These are phyloP conservation scores for Plantago elongata DNA, from an alignment of 257 asterid species.

Conservation along the genomic window DNA sequence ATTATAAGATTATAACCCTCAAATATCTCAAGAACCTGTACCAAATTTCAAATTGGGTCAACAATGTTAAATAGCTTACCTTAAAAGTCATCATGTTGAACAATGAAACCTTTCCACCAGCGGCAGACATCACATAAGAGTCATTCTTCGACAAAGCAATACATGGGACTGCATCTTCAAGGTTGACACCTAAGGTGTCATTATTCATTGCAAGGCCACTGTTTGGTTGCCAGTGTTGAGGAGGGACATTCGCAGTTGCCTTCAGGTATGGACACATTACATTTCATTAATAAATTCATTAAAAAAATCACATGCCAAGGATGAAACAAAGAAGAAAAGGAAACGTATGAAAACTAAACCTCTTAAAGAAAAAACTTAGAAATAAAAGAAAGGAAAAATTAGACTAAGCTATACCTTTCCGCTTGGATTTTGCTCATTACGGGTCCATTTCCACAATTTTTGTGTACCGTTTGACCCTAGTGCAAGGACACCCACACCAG, in stretches of 20 bases:
- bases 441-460: conserved; percentile 91
- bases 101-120: conserved; percentile 50
- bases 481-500: conserved; percentile 77
- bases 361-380: not conserved
- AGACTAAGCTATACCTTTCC: conserved; percentile 54
- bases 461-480: conserved; percentile 88
- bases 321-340: not conserved
- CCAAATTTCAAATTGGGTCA: no score
- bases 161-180: conserved; percentile 50
- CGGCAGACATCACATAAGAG: conserved; percentile 50
- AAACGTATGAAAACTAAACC: not conserved
- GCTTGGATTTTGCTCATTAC: conserved; percentile 69
- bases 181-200: conserved; percentile 37
- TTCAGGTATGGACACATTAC: conserved; percentile 16
- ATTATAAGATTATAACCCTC: no score
- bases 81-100: conserved; percentile 53
- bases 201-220: conserved; percentile 50
- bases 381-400: not conserved
- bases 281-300: not conserved
- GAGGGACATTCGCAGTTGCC: conserved; percentile 51
- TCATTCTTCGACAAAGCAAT: conserved; percentile 51
- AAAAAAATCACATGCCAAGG: conserved; percentile 5
- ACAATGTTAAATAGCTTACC: conserved; percentile 21
- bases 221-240: conserved; percentile 48
- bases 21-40: no score